These are phyloP conservation scores for Colletotrichum melonis DNA, from an alignment of 2,329 filamentous ascomycete species.

Conservation along the genomic window DNA sequence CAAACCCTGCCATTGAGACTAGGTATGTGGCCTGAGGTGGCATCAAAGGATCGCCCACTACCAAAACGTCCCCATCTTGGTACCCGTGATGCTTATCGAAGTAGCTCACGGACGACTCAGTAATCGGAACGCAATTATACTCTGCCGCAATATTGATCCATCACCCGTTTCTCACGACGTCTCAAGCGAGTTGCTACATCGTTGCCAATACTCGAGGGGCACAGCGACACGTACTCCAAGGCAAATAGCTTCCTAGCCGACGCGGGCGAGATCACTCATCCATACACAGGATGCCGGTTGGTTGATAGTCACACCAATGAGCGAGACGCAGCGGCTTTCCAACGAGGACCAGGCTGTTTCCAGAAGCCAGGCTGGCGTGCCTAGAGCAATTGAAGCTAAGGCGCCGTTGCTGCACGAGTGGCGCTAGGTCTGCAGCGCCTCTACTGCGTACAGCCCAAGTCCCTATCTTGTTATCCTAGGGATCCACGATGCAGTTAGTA, in stretches of 20 bases:
- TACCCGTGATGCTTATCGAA: background rate
- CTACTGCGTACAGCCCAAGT: background rate
- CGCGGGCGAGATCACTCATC: background rate
- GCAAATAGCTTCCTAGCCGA: background rate
- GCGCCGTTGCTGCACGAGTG: conserved; percentile 24
- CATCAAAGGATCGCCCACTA: background rate
- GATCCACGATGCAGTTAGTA: background rate
- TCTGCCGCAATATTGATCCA: background rate
- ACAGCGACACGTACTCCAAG: background rate
- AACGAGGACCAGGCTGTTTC: conserved; percentile 16
- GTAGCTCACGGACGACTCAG: background rate
- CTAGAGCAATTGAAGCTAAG: background rate
- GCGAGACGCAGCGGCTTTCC: background rate
- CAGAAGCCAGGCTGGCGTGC: conserved; percentile 21
- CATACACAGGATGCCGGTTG: background rate
- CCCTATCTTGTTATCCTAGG: background rate
- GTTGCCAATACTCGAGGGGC: background rate
- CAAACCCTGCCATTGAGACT: background rate
- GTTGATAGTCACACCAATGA: background rate
- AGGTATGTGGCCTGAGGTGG: background rate
- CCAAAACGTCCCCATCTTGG: conserved; percentile 7
- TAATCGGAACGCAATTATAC: background rate
- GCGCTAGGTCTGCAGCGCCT: conserved; percentile 20
- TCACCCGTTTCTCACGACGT: background rate
- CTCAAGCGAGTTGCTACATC: background rate